Conservation (phyloP, 2,329 filamentous ascomycete genomes). For the Fusarium chaquense region DNA sequence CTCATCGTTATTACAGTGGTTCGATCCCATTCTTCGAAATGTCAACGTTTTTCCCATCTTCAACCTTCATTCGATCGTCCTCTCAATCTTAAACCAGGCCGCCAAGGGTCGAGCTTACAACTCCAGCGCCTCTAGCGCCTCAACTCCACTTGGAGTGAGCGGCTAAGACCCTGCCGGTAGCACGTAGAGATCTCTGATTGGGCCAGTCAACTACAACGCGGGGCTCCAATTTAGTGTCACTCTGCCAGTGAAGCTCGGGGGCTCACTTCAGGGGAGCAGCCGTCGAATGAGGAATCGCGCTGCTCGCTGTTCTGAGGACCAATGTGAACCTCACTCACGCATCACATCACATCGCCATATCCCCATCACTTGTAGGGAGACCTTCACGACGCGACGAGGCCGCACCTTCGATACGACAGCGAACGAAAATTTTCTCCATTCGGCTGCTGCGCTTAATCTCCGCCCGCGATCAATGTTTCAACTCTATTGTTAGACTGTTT, state of each 20-base stretch:
- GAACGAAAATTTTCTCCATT: constrained; percentile 17
- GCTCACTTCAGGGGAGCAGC: constrained; percentile 45
- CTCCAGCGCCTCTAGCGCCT: constrained; percentile 40
- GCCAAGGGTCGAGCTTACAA: constrained; percentile 36
- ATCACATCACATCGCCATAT: constrained; percentile 38
- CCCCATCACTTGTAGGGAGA: constrained; percentile 29
- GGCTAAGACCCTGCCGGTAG: constrained; percentile 40
- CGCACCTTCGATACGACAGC: constrained; percentile 19
- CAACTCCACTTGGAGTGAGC: constrained; percentile 39
- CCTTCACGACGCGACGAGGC: constrained; percentile 30
- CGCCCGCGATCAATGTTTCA: constrained; percentile 32
- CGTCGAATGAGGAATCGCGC: constrained; percentile 45
- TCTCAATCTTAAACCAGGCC: constrained; percentile 27
- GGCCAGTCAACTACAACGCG: constrained; percentile 27
- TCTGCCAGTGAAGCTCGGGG: constrained; percentile 40
- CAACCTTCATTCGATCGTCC: neutral
- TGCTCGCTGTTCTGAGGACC: constrained; percentile 34
- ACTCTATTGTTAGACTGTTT: constrained; percentile 29
- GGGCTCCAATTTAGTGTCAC: constrained; percentile 47
- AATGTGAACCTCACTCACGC: constrained; percentile 42
- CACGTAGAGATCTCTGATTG: constrained; percentile 25
- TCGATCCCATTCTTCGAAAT: neutral
- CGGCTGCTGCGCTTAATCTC: constrained; percentile 16
- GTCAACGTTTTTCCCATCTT: neutral
- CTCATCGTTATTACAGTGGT: no score